Percentiles rank a stretch among this genome's conserved stretches.
These are phyloP conservation scores for Monosporascus sp. DNA, from an alignment of 2,329 filamentous ascomycete species.

Conservation along the genomic window DNA sequence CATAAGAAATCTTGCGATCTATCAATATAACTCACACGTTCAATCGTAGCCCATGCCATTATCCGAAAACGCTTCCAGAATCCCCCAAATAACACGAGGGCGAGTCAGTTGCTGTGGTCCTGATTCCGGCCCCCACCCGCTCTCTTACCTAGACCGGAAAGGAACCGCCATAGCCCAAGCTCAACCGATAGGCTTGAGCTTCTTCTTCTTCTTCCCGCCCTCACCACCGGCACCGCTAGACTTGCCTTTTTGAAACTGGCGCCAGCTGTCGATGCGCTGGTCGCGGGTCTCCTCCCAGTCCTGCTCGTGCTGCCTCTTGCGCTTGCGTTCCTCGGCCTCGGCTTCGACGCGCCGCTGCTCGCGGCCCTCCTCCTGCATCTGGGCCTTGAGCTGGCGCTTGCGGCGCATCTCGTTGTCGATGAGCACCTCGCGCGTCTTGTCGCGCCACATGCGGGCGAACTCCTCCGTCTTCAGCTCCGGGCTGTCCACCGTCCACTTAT, in stretches of 20 bases:
- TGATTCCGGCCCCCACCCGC: not conserved
- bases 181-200: slow-evolving; percentile 60
- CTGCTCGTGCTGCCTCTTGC: slow-evolving; percentile 87
- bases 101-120: not conserved
- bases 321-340: slow-evolving; percentile 73
- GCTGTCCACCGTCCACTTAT: slow-evolving; percentile 87
- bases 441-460: slow-evolving; percentile 80
- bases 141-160: too few relatives aligned
- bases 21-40: slow-evolving; percentile 28
- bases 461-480: slow-evolving; percentile 79
- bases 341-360: slow-evolving; percentile 82
- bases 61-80: slow-evolving; percentile 1
- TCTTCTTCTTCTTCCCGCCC: slow-evolving; percentile 65
- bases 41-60: slow-evolving; percentile 12
- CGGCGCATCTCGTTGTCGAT: slow-evolving; percentile 87
- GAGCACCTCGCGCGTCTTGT: slow-evolving; percentile 84
- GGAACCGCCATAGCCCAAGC: not conserved
- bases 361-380: slow-evolving; percentile 93
- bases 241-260: slow-evolving; percentile 79
- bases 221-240: slow-evolving; percentile 36
- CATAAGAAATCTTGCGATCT: slow-evolving; percentile 23
- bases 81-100: not conserved
- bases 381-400: slow-evolving; percentile 80
- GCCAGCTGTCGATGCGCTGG: slow-evolving; percentile 88
- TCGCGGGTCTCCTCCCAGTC: slow-evolving; percentile 94